phyloP scores from a whole-genome alignment of 2,329 filamentous ascomycete species.

The Nigrospora oryzae region DNA sequence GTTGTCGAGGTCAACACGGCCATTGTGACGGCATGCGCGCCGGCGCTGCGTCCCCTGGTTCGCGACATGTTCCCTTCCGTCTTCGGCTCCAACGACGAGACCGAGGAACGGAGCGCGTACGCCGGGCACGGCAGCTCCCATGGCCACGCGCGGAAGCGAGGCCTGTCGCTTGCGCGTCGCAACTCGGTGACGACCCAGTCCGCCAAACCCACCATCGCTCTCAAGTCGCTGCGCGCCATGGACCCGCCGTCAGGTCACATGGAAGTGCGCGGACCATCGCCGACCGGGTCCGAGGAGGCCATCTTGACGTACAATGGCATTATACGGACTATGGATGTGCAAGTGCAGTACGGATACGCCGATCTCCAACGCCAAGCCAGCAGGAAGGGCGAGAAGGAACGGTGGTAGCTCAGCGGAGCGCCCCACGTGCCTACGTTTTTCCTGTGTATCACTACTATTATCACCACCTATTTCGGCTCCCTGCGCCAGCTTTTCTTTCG shows the following conservation, averaged over 20 bases:
- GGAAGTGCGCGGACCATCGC: constrained; percentile 22
- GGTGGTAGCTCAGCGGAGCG: no score
- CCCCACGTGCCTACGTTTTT: no score
- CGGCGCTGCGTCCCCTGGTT: background rate
- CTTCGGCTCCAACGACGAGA: constrained; percentile 5
- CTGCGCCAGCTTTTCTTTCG: no score
- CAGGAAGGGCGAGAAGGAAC: no score
- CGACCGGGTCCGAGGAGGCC: constrained; percentile 26
- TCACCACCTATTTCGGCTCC: no score
- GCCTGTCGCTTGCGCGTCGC: background rate
- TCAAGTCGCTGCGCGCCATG: constrained; percentile 3
- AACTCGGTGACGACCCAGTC: no score
- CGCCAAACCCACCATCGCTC: background rate
- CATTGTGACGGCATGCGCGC: constrained; percentile 1
- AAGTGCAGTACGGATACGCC: constrained; percentile 10
- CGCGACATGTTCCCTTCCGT: background rate
- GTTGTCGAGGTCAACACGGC: constrained; percentile 3
- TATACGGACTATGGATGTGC: constrained; percentile 23
- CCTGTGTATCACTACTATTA: no score
- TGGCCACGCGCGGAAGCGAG: background rate
- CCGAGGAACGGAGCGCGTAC: background rate
- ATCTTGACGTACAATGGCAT: constrained; percentile 31
- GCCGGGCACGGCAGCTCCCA: background rate
- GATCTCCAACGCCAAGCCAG: background rate
- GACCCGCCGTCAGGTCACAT: constrained; percentile 9